These are phyloP conservation scores for Rhytidiadelphus loreus DNA, from an alignment of 225 moss, liverwort and hornwort genomes.

Conservation along the genomic window DNA sequence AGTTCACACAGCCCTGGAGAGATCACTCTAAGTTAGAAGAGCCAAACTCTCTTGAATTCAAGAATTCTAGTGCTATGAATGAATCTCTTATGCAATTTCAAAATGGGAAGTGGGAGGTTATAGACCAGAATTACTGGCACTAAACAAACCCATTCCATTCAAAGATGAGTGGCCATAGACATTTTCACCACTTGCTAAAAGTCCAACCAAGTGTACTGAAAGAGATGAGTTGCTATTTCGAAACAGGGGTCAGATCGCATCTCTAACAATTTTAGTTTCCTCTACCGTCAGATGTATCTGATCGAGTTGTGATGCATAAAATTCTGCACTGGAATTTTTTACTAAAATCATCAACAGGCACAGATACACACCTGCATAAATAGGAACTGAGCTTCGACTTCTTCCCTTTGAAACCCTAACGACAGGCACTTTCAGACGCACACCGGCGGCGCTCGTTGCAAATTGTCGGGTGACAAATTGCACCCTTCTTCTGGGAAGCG, in stretches of 20 bases:
- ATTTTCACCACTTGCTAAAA: background rate
- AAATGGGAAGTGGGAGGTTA: background rate
- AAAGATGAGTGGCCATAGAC: background rate
- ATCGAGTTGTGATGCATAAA: background rate
- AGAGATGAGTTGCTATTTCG: background rate
- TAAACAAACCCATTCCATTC: background rate
- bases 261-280: background rate
- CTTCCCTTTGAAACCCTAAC: background rate
- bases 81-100: background rate
- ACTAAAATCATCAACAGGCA: background rate
- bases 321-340: background rate
- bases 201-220: background rate
- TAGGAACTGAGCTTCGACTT: background rate
- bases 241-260: background rate
- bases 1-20: background rate
- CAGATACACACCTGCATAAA: conserved; percentile 19
- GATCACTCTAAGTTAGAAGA: background rate
- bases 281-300: background rate
- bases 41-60: background rate
- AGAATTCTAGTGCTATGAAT: too few relatives aligned
- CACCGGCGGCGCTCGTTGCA: conserved; percentile 4
- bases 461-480: conserved; percentile 2
- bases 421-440: conserved; percentile 6
- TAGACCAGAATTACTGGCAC: background rate
- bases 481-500: conserved; percentile 1